A percentile compares a stretch with the other conserved stretches of the same genome.
These are phyloP conservation scores for Allantophomopsis lycopodina DNA, from an alignment of 2,329 filamentous ascomycete genomes.

Conservation along the genomic window DNA sequence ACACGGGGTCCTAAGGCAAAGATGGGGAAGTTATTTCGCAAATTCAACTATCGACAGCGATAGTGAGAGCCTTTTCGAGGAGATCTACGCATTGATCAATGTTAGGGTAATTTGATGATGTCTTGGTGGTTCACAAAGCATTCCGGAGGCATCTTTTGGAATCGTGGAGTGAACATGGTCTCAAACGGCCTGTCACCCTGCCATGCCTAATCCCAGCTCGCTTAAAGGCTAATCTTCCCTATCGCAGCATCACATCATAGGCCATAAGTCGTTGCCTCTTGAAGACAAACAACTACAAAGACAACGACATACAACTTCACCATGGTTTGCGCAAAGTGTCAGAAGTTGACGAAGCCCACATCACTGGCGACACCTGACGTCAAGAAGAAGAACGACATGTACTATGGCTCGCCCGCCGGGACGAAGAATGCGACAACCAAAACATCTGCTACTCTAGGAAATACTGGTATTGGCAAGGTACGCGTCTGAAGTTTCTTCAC, in stretches of 20 bases:
- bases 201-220: no score
- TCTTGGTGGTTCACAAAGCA: no score
- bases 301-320: slow-evolving; percentile 4
- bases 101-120: no score
- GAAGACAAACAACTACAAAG: neutral
- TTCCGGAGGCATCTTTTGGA: no score
- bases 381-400: slow-evolving; percentile 55
- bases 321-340: slow-evolving; percentile 54
- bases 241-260: neutral
- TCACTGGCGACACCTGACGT: slow-evolving; percentile 49
- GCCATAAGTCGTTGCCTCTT: neutral
- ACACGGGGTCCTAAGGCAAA: no score
- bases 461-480: slow-evolving; percentile 45
- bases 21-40: no score
- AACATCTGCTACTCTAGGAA: slow-evolving; percentile 39
- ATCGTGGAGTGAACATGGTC: no score
- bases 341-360: slow-evolving; percentile 44
- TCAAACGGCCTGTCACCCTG: no score
- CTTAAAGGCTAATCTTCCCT: neutral
- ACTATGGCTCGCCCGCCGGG: slow-evolving; percentile 39
- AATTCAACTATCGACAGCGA: no score
- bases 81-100: no score
- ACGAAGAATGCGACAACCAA: slow-evolving; percentile 22
- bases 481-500: slow-evolving; percentile 6
- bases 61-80: no score